A percentile compares a stretch with the other conserved stretches of the same genome.
Evolutionary conservation across 1,284 basidiomycete genomes (phyloP).

Genomic region (Marasmius oreades): DNA sequence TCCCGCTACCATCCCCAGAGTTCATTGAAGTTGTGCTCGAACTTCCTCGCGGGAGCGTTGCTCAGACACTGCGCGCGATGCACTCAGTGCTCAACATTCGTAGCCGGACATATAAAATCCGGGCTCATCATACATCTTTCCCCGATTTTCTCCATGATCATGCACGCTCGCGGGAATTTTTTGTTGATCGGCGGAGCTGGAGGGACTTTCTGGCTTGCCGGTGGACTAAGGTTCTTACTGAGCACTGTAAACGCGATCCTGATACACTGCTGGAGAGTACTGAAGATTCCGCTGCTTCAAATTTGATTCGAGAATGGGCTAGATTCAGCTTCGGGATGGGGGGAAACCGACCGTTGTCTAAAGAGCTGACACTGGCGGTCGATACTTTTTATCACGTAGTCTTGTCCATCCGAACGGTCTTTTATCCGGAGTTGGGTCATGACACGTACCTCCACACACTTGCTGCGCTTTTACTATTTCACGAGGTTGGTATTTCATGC

Average conservation of each 20-base stretch:
- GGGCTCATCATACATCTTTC: neutral
- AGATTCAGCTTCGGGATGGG: too few relatives aligned
- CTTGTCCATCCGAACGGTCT: too few relatives aligned
- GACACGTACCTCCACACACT: too few relatives aligned
- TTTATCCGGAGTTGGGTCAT: too few relatives aligned
- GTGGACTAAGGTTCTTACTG: neutral
- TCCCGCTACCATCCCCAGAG: neutral
- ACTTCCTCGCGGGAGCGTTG: neutral
- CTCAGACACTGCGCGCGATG: neutral
- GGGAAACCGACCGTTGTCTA: too few relatives aligned
- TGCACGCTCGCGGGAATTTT: neutral
- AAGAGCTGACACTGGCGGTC: too few relatives aligned
- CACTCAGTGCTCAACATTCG: neutral
- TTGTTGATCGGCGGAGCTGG: neutral
- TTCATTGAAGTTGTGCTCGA: neutral
- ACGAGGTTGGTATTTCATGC: too few relatives aligned
- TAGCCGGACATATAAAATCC: neutral
- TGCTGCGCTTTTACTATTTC: too few relatives aligned
- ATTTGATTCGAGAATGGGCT: too few relatives aligned
- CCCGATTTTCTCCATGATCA: neutral
- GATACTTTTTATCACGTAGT: too few relatives aligned
- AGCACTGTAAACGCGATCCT: neutral
- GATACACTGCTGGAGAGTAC: too few relatives aligned
- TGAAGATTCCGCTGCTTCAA: too few relatives aligned
- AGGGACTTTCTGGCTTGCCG: neutral